Evolutionary conservation across 345 rosid species (phyloP).

Genomic region (Pugionium dolabratum): DNA sequence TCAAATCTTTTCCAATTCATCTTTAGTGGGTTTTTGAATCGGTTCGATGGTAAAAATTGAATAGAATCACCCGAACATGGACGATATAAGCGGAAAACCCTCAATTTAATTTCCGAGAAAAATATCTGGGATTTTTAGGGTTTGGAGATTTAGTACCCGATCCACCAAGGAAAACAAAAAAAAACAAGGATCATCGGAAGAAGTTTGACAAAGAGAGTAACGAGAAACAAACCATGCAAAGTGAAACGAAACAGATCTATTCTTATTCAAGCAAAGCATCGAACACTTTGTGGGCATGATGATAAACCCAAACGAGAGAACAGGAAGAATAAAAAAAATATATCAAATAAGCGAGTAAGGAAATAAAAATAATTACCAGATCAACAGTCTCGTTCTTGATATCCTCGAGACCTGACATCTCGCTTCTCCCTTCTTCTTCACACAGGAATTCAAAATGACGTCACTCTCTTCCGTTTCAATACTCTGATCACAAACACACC

Average conservation of each 20-base stretch:
- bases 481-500: conserved; percentile 32
- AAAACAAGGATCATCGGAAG: not conserved
- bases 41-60: no score
- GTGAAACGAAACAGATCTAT: conserved; percentile 26
- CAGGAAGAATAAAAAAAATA: not conserved
- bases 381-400: conserved; percentile 71
- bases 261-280: conserved; percentile 36
- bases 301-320: not conserved
- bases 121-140: conserved; percentile 8
- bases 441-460: conserved; percentile 27
- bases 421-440: conserved; percentile 4
- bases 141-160: conserved; percentile 16
- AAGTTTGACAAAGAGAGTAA: not conserved
- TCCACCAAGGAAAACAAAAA: conserved; percentile 11
- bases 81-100: no score
- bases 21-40: no score
- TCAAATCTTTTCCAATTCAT: no score
- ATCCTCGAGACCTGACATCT: conserved; percentile 55
- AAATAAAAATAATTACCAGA: conserved; percentile 43
- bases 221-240: conserved; percentile 30
- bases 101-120: no score
- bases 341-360: not conserved
- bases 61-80: no score
- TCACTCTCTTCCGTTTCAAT: conserved; percentile 37
- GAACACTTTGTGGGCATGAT: conserved; percentile 37